These are phyloP conservation scores for Trichophyton equinum DNA, from an alignment of 2,329 filamentous ascomycete species.

Conservation along the genomic window DNA sequence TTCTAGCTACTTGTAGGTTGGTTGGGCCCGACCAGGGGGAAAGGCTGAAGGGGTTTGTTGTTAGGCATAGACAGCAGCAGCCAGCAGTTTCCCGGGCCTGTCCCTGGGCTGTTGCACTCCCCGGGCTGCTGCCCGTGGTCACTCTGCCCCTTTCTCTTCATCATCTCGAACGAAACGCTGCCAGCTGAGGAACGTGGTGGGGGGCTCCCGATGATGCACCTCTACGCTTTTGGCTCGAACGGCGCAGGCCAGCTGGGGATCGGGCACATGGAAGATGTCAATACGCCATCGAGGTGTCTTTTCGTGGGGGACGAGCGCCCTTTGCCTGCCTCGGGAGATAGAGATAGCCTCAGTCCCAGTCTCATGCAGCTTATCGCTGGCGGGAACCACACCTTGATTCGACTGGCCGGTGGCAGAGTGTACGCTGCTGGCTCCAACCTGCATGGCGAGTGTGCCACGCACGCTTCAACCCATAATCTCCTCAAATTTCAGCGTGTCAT, in stretches of 20 bases:
- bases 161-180: not conserved
- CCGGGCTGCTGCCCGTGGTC: not conserved
- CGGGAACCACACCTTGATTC: constrained; percentile 74
- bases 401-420: constrained; percentile 47
- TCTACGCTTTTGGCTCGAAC: constrained; percentile 65
- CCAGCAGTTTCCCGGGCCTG: not conserved
- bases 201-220: constrained; percentile 20
- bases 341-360: not conserved
- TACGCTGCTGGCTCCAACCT: constrained; percentile 53
- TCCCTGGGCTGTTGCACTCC: not conserved
- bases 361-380: constrained; percentile 44
- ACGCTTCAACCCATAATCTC: not conserved
- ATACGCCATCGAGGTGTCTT: constrained; percentile 49
- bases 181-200: not conserved
- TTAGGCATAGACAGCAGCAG: not conserved
- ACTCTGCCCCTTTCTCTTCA: too few relatives aligned
- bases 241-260: constrained; percentile 63
- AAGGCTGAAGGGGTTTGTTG: not conserved
- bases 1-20: not conserved
- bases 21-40: not conserved
- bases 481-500: constrained; percentile 20
- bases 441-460: constrained; percentile 31
- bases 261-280: constrained; percentile 58
- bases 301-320: constrained; percentile 29
- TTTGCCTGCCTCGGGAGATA: constrained; percentile 15